Evolutionary conservation across 495 filamentous ascomycete genomes (phyloP), one percentile per base, ranked within the genome.

Genomic region (Parmelia sp.): DNA sequence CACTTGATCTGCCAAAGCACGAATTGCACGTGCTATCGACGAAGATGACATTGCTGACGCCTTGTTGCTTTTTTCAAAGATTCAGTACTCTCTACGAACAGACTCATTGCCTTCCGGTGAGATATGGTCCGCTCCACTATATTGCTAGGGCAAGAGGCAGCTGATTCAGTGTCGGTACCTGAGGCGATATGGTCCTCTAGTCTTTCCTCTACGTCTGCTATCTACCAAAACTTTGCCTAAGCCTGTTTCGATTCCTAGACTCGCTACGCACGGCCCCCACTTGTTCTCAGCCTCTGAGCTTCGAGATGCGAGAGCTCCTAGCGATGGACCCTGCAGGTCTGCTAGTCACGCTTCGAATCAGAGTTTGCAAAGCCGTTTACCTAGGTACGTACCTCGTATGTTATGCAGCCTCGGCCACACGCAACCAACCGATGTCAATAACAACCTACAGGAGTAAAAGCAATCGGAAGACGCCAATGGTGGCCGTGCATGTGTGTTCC

Each of bases 361-460:
- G 4, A 31, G 17, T n/a, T 31, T 17, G 8, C 25, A 7, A 31
- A 17, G 8, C 2, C 25, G 11, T 29, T 19, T 7, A 53, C 14
- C 27, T 53, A 29, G 49, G 49, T 53, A 53, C 49, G 49, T 53
- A 53, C 27, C 27, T 53, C 49, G 49, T 53, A 53, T n/a, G 31
- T 31, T 53, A 53, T 53, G 25, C 49, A 53, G 6, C 0, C 7
- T 31, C 27, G 49, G 27, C 27, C 49, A 53, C 49, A 14, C 49
- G 8, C 49, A 19, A 15, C 49, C 49, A 53, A 31, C 31, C 12
- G 14, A 29, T 19, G 25, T 31, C 49, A 4, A 19, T 29, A 53
- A 53, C 25, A 53, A 53, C 49, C 49, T 4, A 17, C 49, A 27
- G 49, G 49, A 8, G 0, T 6, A 11, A 23, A 17, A 53, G 12